Evolutionary conservation across 192 early-diverging fungal species (phyloP), one percentile per base, ranked within the genome.

Genomic region (Blastocladiella britannica): DNA sequence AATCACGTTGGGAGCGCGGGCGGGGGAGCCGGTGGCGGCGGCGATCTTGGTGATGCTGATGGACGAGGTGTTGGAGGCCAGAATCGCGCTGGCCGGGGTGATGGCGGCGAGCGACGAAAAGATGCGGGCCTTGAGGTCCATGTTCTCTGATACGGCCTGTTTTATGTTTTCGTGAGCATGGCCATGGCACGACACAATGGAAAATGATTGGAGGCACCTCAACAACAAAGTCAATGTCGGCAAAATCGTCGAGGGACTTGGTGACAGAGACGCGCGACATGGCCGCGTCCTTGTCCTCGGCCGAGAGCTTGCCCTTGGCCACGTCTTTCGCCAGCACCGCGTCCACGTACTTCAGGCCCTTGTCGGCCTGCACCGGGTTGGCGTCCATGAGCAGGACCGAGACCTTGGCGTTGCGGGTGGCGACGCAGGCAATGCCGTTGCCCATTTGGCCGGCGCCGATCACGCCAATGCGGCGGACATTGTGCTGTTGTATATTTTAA

Each of bases 21-120:
- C 37, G 37, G 12, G 37, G 15, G 37, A 47, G 37, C 37, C 79
- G 20, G 89, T 90, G n/a, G 91, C 76, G 27, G 90, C 83, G 8
- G 88, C 94, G 63, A 97, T 92, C 73, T 90, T 92, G 61, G 94
- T 97, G 60, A 97, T 93, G 56, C 82, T 82, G 61, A 97, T 95
- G 31, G 85, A 88, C 56, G 87, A 90, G n/a, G 94, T 97, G 76
- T 97, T 97, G 57, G 94, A 82, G 25, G 90, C 84, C 12, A 97
- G 75, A 58, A 97, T 92, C 7, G 87, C 82, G 51, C 82, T 66
- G 22, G 64, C 52, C 1, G 79, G 75, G 28, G 80, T 76, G 23
- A 76, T 64, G 60, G 74, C 67, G 61, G 85, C 83, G 24, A 97
- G 74, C 53, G 83, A 76, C 25, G 60, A 54, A 62, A 97, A 93